Conservation (phyloP, 306 rosid genomes). For the Prunus dulcis region DNA sequence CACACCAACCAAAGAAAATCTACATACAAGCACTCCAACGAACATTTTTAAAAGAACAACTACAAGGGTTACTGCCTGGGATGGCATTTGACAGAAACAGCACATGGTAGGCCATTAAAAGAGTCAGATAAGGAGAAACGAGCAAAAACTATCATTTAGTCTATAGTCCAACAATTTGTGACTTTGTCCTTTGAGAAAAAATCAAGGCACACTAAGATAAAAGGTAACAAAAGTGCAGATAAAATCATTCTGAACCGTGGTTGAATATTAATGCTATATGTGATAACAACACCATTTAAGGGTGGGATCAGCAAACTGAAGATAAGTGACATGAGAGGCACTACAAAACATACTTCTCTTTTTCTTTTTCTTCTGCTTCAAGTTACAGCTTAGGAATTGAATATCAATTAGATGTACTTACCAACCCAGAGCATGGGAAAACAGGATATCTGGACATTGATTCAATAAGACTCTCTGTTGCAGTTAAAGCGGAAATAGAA, state of each 20-base stretch:
- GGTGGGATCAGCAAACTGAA: background rate
- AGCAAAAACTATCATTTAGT: background rate
- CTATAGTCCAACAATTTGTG: background rate
- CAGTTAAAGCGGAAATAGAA: slow-evolving; percentile 38
- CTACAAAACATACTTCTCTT: too few species aligned
- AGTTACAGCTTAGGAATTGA: slow-evolving; percentile 1
- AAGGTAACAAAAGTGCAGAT: background rate
- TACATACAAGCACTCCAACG: background rate
- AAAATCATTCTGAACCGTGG: background rate
- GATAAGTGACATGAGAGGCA: background rate
- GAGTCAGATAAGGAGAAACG: background rate
- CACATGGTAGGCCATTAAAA: background rate
- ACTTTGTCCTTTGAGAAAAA: background rate
- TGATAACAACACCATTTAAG: background rate
- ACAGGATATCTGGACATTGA: slow-evolving; percentile 41
- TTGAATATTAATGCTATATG: background rate
- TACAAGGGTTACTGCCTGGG: background rate
- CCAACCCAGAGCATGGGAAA: slow-evolving; percentile 41
- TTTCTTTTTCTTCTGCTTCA: background rate
- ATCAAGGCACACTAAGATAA: background rate
- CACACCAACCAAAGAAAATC: slow-evolving; percentile 7
- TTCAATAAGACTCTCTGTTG: slow-evolving; percentile 31
- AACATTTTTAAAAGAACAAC: background rate
- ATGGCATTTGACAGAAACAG: background rate
- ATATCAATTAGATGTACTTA: slow-evolving; percentile 34